Evolutionary conservation across 1,284 basidiomycete genomes (phyloP).

Genomic region (Microbotryum silenes-acaulis): DNA sequence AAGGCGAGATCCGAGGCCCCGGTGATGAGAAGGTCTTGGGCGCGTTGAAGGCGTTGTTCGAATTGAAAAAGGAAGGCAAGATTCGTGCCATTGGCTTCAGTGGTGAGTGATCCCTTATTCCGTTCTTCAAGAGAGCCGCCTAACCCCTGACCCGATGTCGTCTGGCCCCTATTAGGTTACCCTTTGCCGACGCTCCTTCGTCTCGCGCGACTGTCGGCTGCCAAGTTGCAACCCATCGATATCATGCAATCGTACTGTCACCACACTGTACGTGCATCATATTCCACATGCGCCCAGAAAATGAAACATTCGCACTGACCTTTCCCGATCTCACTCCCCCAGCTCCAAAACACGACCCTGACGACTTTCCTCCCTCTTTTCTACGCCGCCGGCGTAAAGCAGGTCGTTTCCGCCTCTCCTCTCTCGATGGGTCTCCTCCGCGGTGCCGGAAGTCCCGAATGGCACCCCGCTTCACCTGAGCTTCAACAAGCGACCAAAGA

Average conservation of each 20-base stretch:
- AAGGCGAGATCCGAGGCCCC: conserved; percentile 56
- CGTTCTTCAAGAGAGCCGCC: not conserved
- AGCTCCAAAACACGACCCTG: conserved; percentile 66
- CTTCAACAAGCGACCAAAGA: conserved; percentile 46
- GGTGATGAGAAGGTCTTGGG: conserved; percentile 74
- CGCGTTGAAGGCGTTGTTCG: conserved; percentile 62
- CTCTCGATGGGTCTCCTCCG: conserved; percentile 86
- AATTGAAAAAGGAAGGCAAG: conserved; percentile 68
- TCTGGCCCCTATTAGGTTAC: conserved; percentile 52
- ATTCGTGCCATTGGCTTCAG: conserved; percentile 76
- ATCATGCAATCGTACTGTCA: conserved; percentile 80
- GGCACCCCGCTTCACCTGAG: conserved; percentile 72
- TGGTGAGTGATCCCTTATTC: conserved; percentile 46
- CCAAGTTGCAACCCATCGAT: conserved; percentile 62
- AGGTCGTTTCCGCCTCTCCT: conserved; percentile 78
- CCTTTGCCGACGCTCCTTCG: conserved; percentile 84
- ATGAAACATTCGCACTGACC: not conserved
- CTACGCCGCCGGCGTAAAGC: conserved; percentile 52
- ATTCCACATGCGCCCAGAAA: too few relatives aligned
- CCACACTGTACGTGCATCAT: conserved; percentile 46
- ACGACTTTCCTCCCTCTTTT: conserved; percentile 57
- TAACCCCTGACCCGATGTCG: not conserved
- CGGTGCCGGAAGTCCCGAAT: conserved; percentile 53
- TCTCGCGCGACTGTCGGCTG: conserved; percentile 62
- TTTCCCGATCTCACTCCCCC: not conserved